phyloP scores from a whole-genome alignment of 2,329 filamentous ascomycete species.

The Epichloe sylvatica region DNA sequence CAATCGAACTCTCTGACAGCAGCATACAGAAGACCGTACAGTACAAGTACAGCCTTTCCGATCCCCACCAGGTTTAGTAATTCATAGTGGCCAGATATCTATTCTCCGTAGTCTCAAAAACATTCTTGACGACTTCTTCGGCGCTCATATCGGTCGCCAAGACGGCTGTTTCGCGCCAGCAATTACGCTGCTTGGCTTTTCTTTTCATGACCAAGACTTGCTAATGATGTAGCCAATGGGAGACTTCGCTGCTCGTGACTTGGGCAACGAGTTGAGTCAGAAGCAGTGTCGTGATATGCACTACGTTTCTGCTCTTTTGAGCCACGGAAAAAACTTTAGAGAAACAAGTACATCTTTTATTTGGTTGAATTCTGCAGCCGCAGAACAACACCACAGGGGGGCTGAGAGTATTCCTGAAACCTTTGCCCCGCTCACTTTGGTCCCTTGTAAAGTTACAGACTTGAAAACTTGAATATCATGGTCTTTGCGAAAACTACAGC shows the following conservation, averaged over 20 bases:
- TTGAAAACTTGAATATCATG: too few relatives aligned
- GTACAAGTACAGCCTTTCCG: not conserved
- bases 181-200: not conserved
- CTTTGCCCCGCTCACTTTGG: too few relatives aligned
- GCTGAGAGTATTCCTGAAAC: too few relatives aligned
- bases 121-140: slow-evolving; percentile 30
- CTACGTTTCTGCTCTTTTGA: too few relatives aligned
- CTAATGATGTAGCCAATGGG: slow-evolving; percentile 42
- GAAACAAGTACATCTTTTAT: too few relatives aligned
- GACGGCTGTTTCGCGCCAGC: slow-evolving; percentile 21
- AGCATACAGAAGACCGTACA: too few relatives aligned
- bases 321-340: too few relatives aligned
- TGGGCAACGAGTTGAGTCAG: not conserved
- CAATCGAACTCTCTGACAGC: not conserved
- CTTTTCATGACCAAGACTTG: slow-evolving; percentile 13
- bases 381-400: too few relatives aligned
- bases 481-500: not conserved
- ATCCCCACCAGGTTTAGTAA: not conserved
- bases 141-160: slow-evolving; percentile 24
- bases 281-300: too few relatives aligned
- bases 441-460: too few relatives aligned
- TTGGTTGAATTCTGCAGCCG: too few relatives aligned
- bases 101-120: slow-evolving; percentile 34
- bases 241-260: slow-evolving; percentile 26
- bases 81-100: slow-evolving; percentile 28